Conservation (phyloP, 2,329 filamentous ascomycete species). For the Ceratocystis lukuohia region DNA sequence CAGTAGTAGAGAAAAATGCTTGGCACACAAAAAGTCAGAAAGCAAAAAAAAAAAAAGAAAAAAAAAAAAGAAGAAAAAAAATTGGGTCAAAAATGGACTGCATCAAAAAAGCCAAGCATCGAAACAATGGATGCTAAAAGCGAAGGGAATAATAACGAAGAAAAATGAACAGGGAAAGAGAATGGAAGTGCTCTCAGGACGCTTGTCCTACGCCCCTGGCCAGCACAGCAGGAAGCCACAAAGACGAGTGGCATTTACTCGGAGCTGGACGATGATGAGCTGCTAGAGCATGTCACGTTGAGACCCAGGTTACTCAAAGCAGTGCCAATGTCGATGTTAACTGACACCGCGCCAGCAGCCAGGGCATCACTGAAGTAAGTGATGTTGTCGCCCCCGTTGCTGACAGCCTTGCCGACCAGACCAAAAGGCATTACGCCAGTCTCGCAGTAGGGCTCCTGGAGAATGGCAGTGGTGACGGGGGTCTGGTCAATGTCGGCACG, state of each 20-base stretch:
- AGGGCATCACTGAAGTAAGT: constrained; percentile 45
- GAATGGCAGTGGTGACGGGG: constrained; percentile 33
- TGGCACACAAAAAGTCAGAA: not conserved
- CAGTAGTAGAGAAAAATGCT: not conserved
- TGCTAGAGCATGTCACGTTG: constrained; percentile 20
- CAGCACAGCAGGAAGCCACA: not conserved
- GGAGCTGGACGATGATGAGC: constrained; percentile 7
- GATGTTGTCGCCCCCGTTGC: constrained; percentile 38
- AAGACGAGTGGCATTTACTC: not conserved
- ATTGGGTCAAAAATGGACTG: not conserved
- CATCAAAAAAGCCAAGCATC: too few species aligned
- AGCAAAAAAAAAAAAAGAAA: not conserved
- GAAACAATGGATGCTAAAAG: too few species aligned
- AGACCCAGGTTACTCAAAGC: constrained; percentile 30
- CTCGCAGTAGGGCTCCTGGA: constrained; percentile 37
- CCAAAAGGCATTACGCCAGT: constrained; percentile 41
- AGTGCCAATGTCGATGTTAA: constrained; percentile 38
- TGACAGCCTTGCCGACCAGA: constrained; percentile 39
- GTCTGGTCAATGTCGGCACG: constrained; percentile 40
- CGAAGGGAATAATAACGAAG: not conserved
- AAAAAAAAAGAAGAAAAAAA: not conserved
- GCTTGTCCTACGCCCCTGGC: not conserved
- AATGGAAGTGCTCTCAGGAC: not conserved
- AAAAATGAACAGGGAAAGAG: not conserved
- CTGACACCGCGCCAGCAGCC: constrained; percentile 35